Conservation (phyloP, 345 rosid genomes). For the thale cress (Arabidopsis thaliana) region DNA sequence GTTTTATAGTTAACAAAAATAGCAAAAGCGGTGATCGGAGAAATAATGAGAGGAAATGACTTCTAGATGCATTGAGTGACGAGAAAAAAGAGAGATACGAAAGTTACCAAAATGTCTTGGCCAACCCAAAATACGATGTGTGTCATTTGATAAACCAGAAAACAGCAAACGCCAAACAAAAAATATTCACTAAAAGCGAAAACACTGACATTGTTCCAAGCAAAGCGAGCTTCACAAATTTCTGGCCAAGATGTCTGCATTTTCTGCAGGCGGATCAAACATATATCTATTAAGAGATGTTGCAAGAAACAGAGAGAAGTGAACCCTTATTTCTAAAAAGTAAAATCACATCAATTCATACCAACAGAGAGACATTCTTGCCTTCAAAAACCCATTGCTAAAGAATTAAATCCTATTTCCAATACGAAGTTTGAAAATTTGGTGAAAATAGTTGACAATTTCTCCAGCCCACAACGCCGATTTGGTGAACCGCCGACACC, state of each 20-base stretch:
- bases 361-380: too few relatives aligned
- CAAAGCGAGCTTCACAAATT: constrained; percentile 64
- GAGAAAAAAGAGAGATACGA: constrained; percentile 10
- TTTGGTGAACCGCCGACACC: too few relatives aligned
- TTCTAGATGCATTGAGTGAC: constrained; percentile 5
- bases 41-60: constrained; percentile 10
- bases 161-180: constrained; percentile 69
- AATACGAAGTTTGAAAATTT: too few relatives aligned
- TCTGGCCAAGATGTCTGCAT: constrained; percentile 57
- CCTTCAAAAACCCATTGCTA: too few relatives aligned
- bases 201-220: constrained; percentile 69
- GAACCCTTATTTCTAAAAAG: too few relatives aligned
- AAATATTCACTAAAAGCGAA: constrained; percentile 61
- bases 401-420: too few relatives aligned
- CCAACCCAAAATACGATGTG: constrained; percentile 83
- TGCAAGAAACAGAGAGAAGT: constrained; percentile 25
- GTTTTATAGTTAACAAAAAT: neutral
- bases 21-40: constrained; percentile 20
- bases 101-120: constrained; percentile 94
- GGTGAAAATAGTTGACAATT: too few relatives aligned
- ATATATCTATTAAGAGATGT: constrained; percentile 15
- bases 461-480: too few relatives aligned
- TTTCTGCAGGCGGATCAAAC: constrained; percentile 55
- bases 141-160: constrained; percentile 74
- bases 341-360: too few relatives aligned